Conservation (phyloP, 2,329 filamentous ascomycete species). For the Trichoderma pleuroti region DNA sequence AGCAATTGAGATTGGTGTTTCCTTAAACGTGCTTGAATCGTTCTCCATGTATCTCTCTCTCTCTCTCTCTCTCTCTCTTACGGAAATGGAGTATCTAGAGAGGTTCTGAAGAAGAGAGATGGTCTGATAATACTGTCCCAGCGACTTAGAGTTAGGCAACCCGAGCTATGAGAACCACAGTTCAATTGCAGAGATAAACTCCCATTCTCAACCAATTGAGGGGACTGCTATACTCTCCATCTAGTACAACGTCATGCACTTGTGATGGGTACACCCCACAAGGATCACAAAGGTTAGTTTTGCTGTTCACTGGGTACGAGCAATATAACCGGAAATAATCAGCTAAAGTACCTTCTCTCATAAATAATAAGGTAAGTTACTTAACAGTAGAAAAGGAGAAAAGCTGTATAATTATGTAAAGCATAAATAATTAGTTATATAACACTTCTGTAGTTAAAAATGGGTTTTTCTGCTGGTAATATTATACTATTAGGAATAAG, state of each 20-base stretch:
- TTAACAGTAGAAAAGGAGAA: no score
- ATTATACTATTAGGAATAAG: no score
- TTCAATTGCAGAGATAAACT: neutral
- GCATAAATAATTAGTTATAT: no score
- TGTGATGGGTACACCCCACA: neutral
- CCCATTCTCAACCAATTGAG: neutral
- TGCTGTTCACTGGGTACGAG: no score
- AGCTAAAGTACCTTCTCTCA: no score
- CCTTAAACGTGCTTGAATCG: neutral
- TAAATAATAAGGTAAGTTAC: no score
- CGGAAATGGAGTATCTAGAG: neutral
- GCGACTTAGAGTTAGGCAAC: neutral
- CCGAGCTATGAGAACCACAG: neutral
- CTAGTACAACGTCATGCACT: neutral
- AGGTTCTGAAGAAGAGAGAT: neutral
- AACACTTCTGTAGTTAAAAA: no score
- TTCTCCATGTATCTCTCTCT: neutral
- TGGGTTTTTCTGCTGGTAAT: no score
- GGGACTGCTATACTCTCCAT: neutral
- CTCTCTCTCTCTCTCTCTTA: neutral
- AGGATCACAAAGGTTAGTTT: no score
- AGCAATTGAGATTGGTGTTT: neutral
- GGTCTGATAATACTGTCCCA: neutral
- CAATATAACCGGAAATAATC: no score
- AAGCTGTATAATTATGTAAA: no score